These are phyloP conservation scores for Schrenkiella parvula DNA, from an alignment of 345 rosid species.

Conservation along the genomic window DNA sequence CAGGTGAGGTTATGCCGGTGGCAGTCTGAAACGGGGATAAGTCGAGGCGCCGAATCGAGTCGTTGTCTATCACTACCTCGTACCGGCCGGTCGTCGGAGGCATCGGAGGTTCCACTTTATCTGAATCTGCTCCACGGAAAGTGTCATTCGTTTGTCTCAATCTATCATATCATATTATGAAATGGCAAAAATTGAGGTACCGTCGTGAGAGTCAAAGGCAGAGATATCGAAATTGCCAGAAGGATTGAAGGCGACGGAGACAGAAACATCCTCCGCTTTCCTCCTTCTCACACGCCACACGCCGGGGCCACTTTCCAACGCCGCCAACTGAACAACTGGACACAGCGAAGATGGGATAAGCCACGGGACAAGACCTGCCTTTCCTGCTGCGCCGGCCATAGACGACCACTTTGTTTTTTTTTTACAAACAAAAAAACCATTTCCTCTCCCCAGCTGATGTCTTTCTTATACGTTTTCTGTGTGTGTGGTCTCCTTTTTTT, in stretches of 20 bases:
- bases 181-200: too few species aligned
- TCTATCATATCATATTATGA: too few species aligned
- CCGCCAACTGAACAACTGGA: not conserved
- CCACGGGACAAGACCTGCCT: conserved; percentile 13
- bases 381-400: conserved; percentile 14
- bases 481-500: not conserved
- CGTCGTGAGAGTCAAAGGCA: not conserved
- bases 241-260: conserved; percentile 77
- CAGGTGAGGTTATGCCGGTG: conserved; percentile 65
- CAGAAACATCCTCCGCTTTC: conserved; percentile 30
- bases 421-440: too few species aligned
- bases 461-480: not conserved
- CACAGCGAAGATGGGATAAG: conserved; percentile 1
- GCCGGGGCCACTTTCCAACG: not conserved
- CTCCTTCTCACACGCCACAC: not conserved
- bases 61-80: conserved; percentile 64
- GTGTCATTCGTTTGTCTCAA: too few species aligned
- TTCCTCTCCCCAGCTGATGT: not conserved
- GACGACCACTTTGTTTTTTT: not conserved
- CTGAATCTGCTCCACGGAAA: conserved; percentile 47
- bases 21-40: conserved; percentile 59
- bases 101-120: conserved; percentile 58
- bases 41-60: conserved; percentile 50
- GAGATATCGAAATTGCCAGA: conserved; percentile 81
- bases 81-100: conserved; percentile 70